phyloP scores from a whole-genome alignment of 306 rosid genomes.

The Erythrophleum fordii region DNA sequence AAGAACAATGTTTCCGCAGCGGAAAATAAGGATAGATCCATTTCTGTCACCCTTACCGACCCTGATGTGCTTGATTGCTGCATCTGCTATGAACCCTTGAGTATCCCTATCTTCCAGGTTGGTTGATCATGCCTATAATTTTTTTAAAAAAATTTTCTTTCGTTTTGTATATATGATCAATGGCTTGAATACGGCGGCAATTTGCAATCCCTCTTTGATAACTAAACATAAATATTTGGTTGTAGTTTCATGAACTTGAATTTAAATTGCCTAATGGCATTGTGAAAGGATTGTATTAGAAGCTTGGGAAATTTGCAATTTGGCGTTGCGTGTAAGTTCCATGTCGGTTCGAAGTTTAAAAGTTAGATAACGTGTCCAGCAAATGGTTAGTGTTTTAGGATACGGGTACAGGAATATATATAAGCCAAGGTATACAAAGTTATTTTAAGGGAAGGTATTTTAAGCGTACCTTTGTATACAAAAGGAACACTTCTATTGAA shows the following conservation, averaged over 20 bases:
- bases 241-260: background rate
- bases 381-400: slow-evolving; percentile 9
- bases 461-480: too few species aligned
- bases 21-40: slow-evolving; percentile 20
- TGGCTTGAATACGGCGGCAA: background rate
- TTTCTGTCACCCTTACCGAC: slow-evolving; percentile 56
- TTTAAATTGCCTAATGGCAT: background rate
- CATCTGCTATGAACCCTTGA: slow-evolving; percentile 73
- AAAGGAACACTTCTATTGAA: too few species aligned
- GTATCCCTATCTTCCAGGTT: slow-evolving; percentile 78
- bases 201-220: slow-evolving; percentile 4
- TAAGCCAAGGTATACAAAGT: too few species aligned
- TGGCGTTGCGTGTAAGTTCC: background rate
- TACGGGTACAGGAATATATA: too few species aligned
- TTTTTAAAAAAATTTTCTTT: background rate
- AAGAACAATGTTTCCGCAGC: background rate
- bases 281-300: background rate
- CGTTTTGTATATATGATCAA: background rate
- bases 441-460: too few species aligned
- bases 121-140: background rate
- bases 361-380: background rate
- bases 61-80: slow-evolving; percentile 84
- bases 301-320: background rate
- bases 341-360: background rate
- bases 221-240: background rate